A percentile compares a stretch with the other conserved stretches of the same genome.
Conservation (phyloP, 2,329 filamentous ascomycete genomes). For the Colletotrichum trifolii region DNA sequence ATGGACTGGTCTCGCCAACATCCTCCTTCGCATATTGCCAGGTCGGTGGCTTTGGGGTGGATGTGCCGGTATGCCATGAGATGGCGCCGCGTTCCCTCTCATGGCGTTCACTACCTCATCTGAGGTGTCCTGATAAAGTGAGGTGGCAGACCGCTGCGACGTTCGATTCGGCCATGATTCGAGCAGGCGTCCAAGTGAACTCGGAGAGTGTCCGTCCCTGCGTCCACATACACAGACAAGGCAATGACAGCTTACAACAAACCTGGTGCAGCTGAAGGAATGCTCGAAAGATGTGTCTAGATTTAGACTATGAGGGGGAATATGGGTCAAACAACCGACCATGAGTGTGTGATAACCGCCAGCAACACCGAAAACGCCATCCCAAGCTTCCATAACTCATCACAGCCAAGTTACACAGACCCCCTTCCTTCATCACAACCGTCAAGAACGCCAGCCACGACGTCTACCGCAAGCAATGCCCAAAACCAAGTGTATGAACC, state of each 20-base stretch:
- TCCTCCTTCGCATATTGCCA: neutral
- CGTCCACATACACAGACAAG: too few species aligned
- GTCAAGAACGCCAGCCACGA: constrained; percentile 22
- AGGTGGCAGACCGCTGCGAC: neutral
- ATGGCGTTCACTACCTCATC: neutral
- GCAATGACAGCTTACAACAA: too few species aligned
- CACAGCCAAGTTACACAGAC: constrained; percentile 10
- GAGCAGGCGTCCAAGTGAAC: too few species aligned
- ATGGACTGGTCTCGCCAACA: neutral
- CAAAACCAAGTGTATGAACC: neutral
- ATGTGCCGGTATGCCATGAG: neutral
- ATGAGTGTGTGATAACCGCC: too few species aligned
- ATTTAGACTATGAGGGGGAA: constrained; percentile 19
- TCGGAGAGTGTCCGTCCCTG: too few species aligned
- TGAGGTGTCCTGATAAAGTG: neutral
- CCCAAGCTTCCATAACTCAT: neutral
- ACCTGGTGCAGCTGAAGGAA: neutral
- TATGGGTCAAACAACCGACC: neutral
- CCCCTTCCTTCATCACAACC: constrained; percentile 1
- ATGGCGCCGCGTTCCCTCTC: neutral
- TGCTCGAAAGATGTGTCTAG: constrained; percentile 7
- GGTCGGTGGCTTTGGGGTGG: neutral
- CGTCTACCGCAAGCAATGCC: constrained; percentile 16
- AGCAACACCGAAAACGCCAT: constrained; percentile 18
- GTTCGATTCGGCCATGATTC: neutral